phyloP scores from a whole-genome alignment of 2,329 filamentous ascomycete genomes.

The Xylariaceae sp. region DNA sequence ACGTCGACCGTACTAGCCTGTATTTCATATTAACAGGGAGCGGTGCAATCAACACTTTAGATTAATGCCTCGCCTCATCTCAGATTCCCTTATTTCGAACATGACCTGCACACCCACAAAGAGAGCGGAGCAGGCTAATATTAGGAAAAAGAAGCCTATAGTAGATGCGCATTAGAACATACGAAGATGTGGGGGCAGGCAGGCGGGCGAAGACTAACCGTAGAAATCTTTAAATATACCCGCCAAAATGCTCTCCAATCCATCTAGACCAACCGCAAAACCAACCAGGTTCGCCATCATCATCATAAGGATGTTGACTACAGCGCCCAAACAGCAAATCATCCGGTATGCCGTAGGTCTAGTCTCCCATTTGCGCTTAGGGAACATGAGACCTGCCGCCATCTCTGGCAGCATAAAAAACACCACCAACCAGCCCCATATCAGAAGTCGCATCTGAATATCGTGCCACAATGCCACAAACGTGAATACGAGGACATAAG shows the following conservation, averaged over 20 bases:
- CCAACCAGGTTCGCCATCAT: conserved; percentile 94
- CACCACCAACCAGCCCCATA: conserved; percentile 97
- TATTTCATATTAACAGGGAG: too few relatives aligned
- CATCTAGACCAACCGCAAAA: conserved; percentile 90
- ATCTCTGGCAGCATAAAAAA: conserved; percentile 93
- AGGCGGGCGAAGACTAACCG: conserved; percentile 48
- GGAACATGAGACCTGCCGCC: conserved; percentile 72
- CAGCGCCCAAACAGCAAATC: conserved; percentile 77
- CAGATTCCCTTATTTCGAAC: conserved; percentile 90
- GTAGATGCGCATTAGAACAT: conserved; percentile 3
- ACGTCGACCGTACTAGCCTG: too few relatives aligned
- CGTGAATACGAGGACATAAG: conserved; percentile 85
- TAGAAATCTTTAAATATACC: conserved; percentile 77
- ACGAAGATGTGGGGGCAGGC: background rate
- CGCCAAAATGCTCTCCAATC: conserved; percentile 73
- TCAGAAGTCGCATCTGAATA: conserved; percentile 83
- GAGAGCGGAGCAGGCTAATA: conserved; percentile 69
- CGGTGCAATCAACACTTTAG: conserved; percentile 69
- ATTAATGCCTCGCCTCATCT: conserved; percentile 78
- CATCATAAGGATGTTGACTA: conserved; percentile 90
- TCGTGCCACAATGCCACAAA: conserved; percentile 99
- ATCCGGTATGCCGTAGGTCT: conserved; percentile 75
- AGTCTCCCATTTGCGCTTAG: conserved; percentile 68
- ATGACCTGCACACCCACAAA: conserved; percentile 91
- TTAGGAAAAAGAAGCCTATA: conserved; percentile 71